Evolutionary conservation across 2,329 filamentous ascomycete species (phyloP), one percentile per base, ranked within the genome.

Genomic region (Coniella lustricola): DNA sequence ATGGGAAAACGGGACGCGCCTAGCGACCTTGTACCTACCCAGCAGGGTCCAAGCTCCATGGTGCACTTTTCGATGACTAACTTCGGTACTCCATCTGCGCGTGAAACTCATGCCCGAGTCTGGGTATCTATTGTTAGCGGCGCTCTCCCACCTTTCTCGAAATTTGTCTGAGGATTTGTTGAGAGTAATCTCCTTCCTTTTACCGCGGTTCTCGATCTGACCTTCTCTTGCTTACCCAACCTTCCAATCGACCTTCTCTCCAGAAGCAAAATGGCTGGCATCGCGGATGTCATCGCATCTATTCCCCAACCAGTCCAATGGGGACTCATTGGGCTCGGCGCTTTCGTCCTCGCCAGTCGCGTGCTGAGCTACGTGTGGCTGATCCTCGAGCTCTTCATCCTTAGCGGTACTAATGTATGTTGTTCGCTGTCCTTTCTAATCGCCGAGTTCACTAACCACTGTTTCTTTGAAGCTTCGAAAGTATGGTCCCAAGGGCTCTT

Each of bases 401-500:
- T 90, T 9, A 72, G 72, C 54, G 82, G 82, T 46, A 78, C 72
- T 54, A 79, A 78, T 55, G 81, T 84, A 68, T 59, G 77, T 64
- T 10, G 12, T 29, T 12, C 14, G 4, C n/a, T 20, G 31, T 34
- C 31, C 17, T 12, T 33, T 20, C 34, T 25, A 4, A 35, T 44
- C 38, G 16, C 29, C 22, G 29, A 21, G 14, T 21, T 22, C 21
- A 8, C 29, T 25, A 14, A 44, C 13, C 35, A 32, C 13, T 45
- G 33, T 29, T 32, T n/a, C 34, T 35, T 14, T 13, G 51, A 51
- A 95, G 91, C 82, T 98, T 50, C 84, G 84, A 59, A 89, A 85
- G 57, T 97, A 95, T 70, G 93, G 90, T 57, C 85, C 85, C 59
- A 88, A 89, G 61, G 91, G 91, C 54, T 90, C 85, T 50, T 98